Evolutionary conservation across 2,329 filamentous ascomycete genomes (phyloP).

Genomic region (Phaeosphaeriaceae sp.): DNA sequence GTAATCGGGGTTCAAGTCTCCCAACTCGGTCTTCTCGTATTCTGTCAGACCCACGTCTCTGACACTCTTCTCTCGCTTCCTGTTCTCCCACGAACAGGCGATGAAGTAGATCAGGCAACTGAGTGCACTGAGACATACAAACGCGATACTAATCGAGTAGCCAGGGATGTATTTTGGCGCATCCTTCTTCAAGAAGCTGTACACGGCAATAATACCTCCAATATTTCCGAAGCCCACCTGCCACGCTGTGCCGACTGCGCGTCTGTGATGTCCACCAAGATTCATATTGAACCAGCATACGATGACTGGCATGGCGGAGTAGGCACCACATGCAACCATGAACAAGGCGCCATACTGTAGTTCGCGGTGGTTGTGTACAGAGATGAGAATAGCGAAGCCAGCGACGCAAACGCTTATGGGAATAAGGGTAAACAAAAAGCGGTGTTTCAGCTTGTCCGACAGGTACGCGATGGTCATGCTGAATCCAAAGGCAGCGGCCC

Average conservation of each 20-base stretch:
- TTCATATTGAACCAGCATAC: constrained; percentile 65
- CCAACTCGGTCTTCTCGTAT: constrained; percentile 67
- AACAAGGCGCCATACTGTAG: constrained; percentile 83
- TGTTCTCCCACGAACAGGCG: constrained; percentile 67
- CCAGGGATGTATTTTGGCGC: constrained; percentile 73
- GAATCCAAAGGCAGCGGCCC: constrained; percentile 78
- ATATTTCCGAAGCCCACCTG: constrained; percentile 60
- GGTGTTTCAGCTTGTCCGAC: constrained; percentile 76
- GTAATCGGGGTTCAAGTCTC: constrained; percentile 67
- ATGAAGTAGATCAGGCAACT: constrained; percentile 67
- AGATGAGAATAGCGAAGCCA: constrained; percentile 78
- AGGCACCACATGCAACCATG: constrained; percentile 76
- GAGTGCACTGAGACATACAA: constrained; percentile 71
- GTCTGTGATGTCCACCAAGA: constrained; percentile 58
- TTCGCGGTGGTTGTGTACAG: constrained; percentile 70
- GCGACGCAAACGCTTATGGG: constrained; percentile 73
- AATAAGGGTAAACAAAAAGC: constrained; percentile 74
- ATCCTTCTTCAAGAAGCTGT: constrained; percentile 62
- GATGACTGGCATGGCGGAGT: constrained; percentile 88
- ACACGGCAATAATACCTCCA: constrained; percentile 61
- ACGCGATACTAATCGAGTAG: constrained; percentile 78
- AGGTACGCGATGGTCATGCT: constrained; percentile 75
- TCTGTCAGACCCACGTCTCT: constrained; percentile 62
- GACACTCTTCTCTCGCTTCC: constrained; percentile 59
- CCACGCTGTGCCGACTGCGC: constrained; percentile 58